Evolutionary conservation across 345 rosid genomes (phyloP).

Genomic region (Syzygium aromaticum): DNA sequence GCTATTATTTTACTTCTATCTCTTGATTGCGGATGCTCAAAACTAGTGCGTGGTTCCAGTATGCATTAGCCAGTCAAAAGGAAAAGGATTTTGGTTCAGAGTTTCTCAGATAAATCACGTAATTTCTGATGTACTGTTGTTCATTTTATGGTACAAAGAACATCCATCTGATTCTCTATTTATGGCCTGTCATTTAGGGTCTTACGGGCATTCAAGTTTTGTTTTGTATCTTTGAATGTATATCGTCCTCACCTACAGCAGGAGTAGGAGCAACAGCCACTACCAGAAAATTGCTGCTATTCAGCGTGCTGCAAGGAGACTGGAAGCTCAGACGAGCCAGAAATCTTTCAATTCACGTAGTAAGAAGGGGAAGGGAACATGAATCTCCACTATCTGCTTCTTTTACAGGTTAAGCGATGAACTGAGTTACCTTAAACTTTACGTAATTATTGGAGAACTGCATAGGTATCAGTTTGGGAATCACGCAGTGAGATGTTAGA

Average conservation of each 20-base stretch:
- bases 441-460: background rate
- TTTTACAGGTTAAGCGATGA: background rate
- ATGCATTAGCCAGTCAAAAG: background rate
- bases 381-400: background rate
- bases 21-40: background rate
- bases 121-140: background rate
- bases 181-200: background rate
- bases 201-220: background rate
- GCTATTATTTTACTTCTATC: background rate
- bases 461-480: background rate
- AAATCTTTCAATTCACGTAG: slow-evolving; percentile 17
- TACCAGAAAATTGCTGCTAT: slow-evolving; percentile 47
- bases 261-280: slow-evolving; percentile 41
- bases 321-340: slow-evolving; percentile 40
- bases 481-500: background rate
- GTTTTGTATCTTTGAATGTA: too few relatives aligned
- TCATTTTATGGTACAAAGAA: background rate
- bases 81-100: background rate
- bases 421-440: background rate
- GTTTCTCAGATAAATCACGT: background rate
- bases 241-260: slow-evolving; percentile 18
- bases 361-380: slow-evolving; percentile 36
- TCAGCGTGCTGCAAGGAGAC: slow-evolving; percentile 48
- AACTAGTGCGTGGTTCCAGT: background rate
- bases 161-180: background rate